Conservation (phyloP, 441 rosid species). For the Populus tomentosa region DNA sequence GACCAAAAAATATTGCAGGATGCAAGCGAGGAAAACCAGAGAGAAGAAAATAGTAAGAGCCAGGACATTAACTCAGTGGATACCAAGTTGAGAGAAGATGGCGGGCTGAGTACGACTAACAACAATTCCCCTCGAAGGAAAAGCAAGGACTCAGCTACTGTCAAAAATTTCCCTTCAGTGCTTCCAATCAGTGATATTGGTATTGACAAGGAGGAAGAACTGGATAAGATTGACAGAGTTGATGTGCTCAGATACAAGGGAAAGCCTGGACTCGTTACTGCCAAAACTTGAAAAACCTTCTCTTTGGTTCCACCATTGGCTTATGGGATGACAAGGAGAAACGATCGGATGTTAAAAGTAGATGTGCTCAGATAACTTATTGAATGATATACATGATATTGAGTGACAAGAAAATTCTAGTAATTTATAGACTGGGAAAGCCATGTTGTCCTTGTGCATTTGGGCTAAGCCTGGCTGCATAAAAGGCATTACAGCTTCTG, state of each 20-base stretch:
- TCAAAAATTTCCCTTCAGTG: conserved; percentile 49
- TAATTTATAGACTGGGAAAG: background rate
- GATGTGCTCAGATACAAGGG: conserved; percentile 19
- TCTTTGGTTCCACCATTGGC: background rate
- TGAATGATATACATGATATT: background rate
- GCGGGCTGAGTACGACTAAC: conserved; percentile 62
- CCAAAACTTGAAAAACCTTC: background rate
- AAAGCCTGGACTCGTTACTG: background rate
- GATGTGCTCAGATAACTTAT: background rate
- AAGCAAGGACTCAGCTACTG: conserved; percentile 40
- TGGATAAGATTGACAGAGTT: conserved; percentile 63
- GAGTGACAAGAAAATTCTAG: background rate
- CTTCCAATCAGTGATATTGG: conserved; percentile 44
- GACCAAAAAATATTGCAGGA: conserved; percentile 71
- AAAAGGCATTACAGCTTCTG: background rate
- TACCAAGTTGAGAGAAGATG: conserved; percentile 43
- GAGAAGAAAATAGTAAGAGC: conserved; percentile 68
- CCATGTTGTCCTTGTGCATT: background rate
- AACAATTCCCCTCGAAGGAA: conserved; percentile 50
- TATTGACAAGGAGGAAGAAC: conserved; percentile 55
- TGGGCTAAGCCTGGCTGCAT: background rate
- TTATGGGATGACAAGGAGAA: background rate
- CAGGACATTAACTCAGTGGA: conserved; percentile 52
- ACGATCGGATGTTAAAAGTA: background rate
- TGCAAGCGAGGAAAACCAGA: conserved; percentile 49